Evolutionary conservation across 1,284 basidiomycete genomes (phyloP).

Genomic region (Irpex sp.): DNA sequence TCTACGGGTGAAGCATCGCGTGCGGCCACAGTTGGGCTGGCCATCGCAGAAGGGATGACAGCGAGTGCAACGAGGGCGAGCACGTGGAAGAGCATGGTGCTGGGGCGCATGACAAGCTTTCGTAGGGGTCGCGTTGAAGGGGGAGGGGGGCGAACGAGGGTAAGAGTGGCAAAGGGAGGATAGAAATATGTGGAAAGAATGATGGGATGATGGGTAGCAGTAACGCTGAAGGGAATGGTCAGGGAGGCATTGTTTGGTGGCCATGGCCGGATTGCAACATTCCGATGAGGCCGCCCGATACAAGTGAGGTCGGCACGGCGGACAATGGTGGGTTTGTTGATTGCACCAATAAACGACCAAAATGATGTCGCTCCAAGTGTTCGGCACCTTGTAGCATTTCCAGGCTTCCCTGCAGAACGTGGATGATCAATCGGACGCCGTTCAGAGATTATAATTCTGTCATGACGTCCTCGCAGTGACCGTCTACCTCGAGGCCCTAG

Average conservation of each 20-base stretch:
- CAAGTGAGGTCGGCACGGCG: neutral
- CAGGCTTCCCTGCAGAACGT: neutral
- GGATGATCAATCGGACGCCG: neutral
- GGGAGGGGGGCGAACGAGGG: neutral
- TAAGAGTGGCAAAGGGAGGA: neutral
- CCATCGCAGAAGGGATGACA: constrained; percentile 9
- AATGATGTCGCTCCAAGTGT: no score
- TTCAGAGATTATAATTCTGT: neutral
- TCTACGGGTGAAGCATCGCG: constrained; percentile 4
- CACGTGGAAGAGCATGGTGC: constrained; percentile 3
- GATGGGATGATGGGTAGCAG: neutral
- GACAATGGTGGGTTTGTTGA: neutral
- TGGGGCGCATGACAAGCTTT: constrained; percentile 2
- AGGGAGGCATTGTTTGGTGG: neutral
- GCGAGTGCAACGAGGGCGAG: constrained; percentile 12
- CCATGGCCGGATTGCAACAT: neutral
- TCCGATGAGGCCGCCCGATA: neutral
- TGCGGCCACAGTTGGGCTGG: constrained; percentile 10
- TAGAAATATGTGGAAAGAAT: neutral
- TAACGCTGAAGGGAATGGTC: neutral
- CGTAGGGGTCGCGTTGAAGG: neutral
- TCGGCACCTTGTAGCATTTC: neutral
- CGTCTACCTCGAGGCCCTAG: no score
- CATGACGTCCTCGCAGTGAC: neutral
- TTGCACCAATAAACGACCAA: no score